Evolutionary conservation across 1,284 basidiomycete species (phyloP).

Genomic region (Rhodotorula sp.): DNA sequence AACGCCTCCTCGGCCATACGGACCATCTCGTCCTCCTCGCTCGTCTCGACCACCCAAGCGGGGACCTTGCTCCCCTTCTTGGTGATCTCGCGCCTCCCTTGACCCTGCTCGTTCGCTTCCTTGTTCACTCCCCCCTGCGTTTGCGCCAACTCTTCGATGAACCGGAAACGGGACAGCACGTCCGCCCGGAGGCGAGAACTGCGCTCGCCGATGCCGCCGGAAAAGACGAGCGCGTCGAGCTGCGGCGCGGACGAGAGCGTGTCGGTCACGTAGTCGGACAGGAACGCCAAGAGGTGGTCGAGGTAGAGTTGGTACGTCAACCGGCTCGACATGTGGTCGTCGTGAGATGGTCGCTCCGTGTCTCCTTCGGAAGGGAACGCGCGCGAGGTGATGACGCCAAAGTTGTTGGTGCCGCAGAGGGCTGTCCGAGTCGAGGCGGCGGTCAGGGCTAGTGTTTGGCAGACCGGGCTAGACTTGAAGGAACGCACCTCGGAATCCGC

Average conservation of each 20-base stretch:
- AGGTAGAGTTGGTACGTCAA: constrained; percentile 64
- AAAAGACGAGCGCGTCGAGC: constrained; percentile 77
- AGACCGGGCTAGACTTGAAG: too few relatives aligned
- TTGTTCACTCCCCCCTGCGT: constrained; percentile 61
- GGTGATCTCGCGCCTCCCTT: constrained; percentile 48
- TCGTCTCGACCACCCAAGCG: constrained; percentile 56
- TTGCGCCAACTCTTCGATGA: constrained; percentile 46
- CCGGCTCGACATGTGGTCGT: constrained; percentile 22
- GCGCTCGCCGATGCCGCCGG: constrained; percentile 81
- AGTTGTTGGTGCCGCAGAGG: constrained; percentile 72
- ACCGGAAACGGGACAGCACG: constrained; percentile 58
- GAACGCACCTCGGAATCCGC: constrained; percentile 52
- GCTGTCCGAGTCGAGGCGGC: constrained; percentile 50
- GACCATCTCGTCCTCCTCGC: constrained; percentile 53
- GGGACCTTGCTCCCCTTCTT: constrained; percentile 48
- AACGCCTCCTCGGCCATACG: constrained; percentile 23
- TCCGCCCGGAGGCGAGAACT: constrained; percentile 62
- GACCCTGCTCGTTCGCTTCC: constrained; percentile 54
- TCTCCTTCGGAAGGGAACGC: constrained; percentile 31
- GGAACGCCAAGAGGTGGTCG: constrained; percentile 61
- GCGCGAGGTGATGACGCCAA: constrained; percentile 61
- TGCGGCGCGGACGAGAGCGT: constrained; percentile 15
- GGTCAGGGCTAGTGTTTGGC: background rate
- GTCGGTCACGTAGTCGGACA: constrained; percentile 29
- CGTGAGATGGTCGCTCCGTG: constrained; percentile 6